Conservation (phyloP, 2,329 filamentous ascomycete genomes). For the Apiospora aurea region DNA sequence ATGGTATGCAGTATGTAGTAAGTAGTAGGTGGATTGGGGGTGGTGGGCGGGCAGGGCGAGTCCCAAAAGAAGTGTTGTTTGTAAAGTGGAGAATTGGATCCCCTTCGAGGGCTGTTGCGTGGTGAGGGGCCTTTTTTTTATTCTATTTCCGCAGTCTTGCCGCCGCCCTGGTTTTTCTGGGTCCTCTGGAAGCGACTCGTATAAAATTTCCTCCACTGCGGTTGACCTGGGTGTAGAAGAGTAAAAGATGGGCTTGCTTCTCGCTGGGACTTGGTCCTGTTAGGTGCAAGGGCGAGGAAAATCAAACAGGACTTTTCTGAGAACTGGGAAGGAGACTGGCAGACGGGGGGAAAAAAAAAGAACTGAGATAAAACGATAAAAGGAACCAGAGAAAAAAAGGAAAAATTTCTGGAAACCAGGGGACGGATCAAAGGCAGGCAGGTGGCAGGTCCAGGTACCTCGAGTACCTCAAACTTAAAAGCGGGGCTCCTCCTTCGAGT, state of each 20-base stretch:
- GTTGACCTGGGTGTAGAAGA: conserved; percentile 17
- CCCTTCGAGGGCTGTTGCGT: conserved; percentile 42
- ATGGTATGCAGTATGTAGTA: conserved; percentile 22
- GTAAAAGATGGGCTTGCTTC: conserved; percentile 20
- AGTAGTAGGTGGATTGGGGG: conserved; percentile 23
- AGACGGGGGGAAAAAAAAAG: neutral
- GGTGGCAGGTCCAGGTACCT: conserved; percentile 29
- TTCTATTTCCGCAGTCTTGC: conserved; percentile 36
- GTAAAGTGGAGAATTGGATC: conserved; percentile 45
- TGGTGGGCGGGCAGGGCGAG: conserved; percentile 20
- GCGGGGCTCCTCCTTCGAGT: conserved; percentile 23
- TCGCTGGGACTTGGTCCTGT: conserved; percentile 12
- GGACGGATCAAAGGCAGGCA: conserved; percentile 16
- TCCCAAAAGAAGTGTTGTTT: conserved; percentile 35
- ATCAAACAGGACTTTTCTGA: conserved; percentile 12
- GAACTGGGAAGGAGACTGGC: conserved; percentile 15
- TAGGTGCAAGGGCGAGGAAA: conserved; percentile 19
- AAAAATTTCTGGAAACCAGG: neutral
- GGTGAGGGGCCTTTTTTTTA: conserved; percentile 34
- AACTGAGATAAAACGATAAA: conserved; percentile 20
- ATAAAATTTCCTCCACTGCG: conserved; percentile 24
- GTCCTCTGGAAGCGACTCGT: neutral
- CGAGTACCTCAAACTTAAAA: conserved; percentile 1
- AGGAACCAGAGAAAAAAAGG: conserved; percentile 6
- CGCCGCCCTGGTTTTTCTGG: conserved; percentile 17